Base-by-base conservation (phyloP, 352 stramenopile genomes). In the Phytophthora chlamydospora region DNA sequence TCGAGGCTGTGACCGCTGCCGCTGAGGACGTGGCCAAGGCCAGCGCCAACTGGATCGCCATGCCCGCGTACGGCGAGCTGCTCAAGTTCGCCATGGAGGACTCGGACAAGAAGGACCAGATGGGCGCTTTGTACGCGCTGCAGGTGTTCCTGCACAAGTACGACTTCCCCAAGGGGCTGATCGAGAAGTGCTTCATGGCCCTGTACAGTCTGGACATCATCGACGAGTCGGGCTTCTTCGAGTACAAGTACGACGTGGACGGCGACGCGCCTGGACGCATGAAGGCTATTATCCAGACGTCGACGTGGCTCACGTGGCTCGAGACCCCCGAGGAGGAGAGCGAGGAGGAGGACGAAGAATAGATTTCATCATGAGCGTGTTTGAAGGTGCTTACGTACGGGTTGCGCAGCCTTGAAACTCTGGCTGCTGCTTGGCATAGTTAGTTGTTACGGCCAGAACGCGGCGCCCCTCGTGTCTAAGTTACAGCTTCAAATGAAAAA, bases 161-260 rank as follows among this genome's bases (percentile, higher is more conserved):
- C 71, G 76, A 85, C 47, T 90, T 91, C 68, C 83, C 82, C 19
- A 91, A 91, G 71, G 84, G 82, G 27, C 41, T 93, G 57, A 66
- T 93, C 32, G 80, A 93, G 60, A 91, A 90, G 76, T 89, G 78
- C 61, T 93, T 93, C 67, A 93, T 91, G 84, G 84, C 84, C 43
- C 72, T 93, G 3, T 93, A 93, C 68, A 88, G 76, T 61, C 75
- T 90, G 35, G 84, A 93, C 66, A 88, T 93, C 52, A 78, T 93
- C 43, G 80, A 90, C 42, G 84, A 93, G 43, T 67, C 78, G 27
- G 84, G 80, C 16, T 93, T 93, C 68, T 84, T 93, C 35, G 84
- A 93, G 66, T 91, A 93, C 83, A 93, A 93, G 75, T 91, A 91
- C 76, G 80, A 93, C 66, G 76, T 89, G 42, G 84, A 93, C 46